Base-by-base conservation (phyloP, 306 rosid species). In the Prinsepia uniflora region DNA sequence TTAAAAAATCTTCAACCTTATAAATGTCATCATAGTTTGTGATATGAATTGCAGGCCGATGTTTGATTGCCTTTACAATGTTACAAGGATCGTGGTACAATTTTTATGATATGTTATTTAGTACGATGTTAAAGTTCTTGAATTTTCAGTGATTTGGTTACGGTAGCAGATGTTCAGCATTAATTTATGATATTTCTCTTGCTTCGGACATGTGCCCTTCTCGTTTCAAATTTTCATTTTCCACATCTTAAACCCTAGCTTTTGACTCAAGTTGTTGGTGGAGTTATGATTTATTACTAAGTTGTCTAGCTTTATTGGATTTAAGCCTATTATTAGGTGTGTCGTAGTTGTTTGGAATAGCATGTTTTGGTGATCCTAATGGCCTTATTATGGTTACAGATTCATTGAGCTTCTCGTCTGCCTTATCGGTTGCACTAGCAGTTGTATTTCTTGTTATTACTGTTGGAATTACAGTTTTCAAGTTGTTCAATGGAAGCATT, bases 381-480 rank as follows among this genome's bases (percentile, higher is more conserved):
- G n/a, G 45, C 45, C 14, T 63, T 36, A 24, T 63, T 75, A 43
- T 79, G 85, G 65, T 73, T 86, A 84, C 98, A 92, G 98, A 92
- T 89, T 92, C 98, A 52, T 80, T 92, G 84, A 89, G 90, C 52
- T 92, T 81, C 82, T 87, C 96, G 4, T 92, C 98, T 62, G 94
- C 98, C 9, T 66, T 92, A 74, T 92, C 98, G 40, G 81, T 92
- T 81, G 98, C 67, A 17, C 83, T 92, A 71, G 98, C 98, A 67
- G 81, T 89, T 80, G 85, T 77, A 62, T 92, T 89, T 80, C 98
- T 92, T 68, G 87, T 87, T 57, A 87, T 92, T 67, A 92, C 98
- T 30, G 81, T 89, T 68, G 98, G 96, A 70, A 92, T 92, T 62
- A 75, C 98, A 34, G 73, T 89, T 15, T 34, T 89, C 79, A 92